Evolutionary conservation across 345 rosid species (phyloP).

Genomic region (Diplotaxis tenuifolia): DNA sequence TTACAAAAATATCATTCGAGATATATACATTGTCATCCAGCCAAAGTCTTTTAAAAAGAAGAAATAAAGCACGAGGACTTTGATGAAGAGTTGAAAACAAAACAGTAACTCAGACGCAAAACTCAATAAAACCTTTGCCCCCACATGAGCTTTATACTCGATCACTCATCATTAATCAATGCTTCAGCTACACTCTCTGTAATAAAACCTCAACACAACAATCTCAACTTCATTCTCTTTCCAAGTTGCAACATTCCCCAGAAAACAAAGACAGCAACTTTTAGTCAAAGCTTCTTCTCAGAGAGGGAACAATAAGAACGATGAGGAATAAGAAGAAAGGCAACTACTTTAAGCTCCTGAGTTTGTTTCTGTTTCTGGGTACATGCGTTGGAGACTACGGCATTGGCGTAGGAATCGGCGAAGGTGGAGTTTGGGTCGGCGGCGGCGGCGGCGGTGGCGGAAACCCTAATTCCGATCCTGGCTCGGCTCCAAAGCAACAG

Average conservation of each 20-base stretch:
- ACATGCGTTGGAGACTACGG: slow-evolving; percentile 4
- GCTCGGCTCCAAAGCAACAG: slow-evolving; percentile 3
- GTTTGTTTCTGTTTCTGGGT: not conserved
- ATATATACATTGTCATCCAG: not conserved
- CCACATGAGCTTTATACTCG: not conserved
- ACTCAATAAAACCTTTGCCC: slow-evolving; percentile 1
- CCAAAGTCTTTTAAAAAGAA: too few species aligned
- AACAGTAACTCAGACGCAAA: not conserved
- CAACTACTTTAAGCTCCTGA: not conserved
- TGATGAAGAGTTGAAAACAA: not conserved
- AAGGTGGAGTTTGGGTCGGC: slow-evolving; percentile 33
- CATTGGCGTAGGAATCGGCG: slow-evolving; percentile 47
- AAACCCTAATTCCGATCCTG: not conserved
- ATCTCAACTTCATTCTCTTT: not conserved
- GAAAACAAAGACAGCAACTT: not conserved
- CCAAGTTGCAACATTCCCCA: not conserved
- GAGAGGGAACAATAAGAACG: not conserved
- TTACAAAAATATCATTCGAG: not conserved
- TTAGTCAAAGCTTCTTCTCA: not conserved
- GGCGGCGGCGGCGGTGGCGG: not conserved
- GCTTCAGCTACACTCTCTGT: not conserved
- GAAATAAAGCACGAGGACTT: not conserved
- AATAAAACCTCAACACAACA: not conserved
- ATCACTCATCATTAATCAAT: not conserved
- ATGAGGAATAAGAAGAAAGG: not conserved